Conservation (phyloP, 2,329 filamentous ascomycete genomes). For the Talaromyces piceae region DNA sequence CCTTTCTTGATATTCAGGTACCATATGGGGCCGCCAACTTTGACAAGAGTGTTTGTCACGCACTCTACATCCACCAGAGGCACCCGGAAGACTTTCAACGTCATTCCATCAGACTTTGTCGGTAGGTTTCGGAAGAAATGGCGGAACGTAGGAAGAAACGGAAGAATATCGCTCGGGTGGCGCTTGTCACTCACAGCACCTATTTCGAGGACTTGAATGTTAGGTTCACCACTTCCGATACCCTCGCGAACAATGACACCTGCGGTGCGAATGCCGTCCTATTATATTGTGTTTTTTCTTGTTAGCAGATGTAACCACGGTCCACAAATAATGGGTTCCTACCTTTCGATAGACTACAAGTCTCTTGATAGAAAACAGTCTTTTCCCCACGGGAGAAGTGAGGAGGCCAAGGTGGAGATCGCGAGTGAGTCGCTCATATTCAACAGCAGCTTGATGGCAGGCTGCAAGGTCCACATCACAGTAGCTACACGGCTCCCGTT, state of each 20-base stretch:
- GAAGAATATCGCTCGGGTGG: slow-evolving; percentile 76
- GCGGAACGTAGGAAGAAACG: slow-evolving; percentile 68
- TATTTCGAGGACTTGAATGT: slow-evolving; percentile 72
- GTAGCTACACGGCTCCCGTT: slow-evolving; percentile 70
- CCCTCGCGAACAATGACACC: slow-evolving; percentile 76
- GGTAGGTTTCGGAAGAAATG: slow-evolving; percentile 61
- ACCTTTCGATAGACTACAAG: slow-evolving; percentile 72
- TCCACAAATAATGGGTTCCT: slow-evolving; percentile 9
- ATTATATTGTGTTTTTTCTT: too few species aligned
- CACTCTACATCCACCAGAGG: slow-evolving; percentile 75
- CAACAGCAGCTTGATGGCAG: slow-evolving; percentile 75
- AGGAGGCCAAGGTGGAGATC: slow-evolving; percentile 72
- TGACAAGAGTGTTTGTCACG: slow-evolving; percentile 62
- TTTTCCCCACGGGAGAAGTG: slow-evolving; percentile 71
- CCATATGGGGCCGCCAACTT: slow-evolving; percentile 42
- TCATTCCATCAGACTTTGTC: slow-evolving; percentile 58
- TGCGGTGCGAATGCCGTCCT: slow-evolving; percentile 73
- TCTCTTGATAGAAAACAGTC: slow-evolving; percentile 67
- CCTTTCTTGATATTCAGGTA: slow-evolving; percentile 45
- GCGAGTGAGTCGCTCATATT: slow-evolving; percentile 69
- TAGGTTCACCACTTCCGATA: slow-evolving; percentile 58
- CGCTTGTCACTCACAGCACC: slow-evolving; percentile 60
- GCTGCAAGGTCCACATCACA: slow-evolving; percentile 74
- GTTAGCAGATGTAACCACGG: slow-evolving; percentile 15
- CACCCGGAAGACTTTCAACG: slow-evolving; percentile 60